Evolutionary conservation across 495 filamentous ascomycete genomes (phyloP), one percentile per base, ranked within the genome.

Genomic region (Penicillium mononematosum): DNA sequence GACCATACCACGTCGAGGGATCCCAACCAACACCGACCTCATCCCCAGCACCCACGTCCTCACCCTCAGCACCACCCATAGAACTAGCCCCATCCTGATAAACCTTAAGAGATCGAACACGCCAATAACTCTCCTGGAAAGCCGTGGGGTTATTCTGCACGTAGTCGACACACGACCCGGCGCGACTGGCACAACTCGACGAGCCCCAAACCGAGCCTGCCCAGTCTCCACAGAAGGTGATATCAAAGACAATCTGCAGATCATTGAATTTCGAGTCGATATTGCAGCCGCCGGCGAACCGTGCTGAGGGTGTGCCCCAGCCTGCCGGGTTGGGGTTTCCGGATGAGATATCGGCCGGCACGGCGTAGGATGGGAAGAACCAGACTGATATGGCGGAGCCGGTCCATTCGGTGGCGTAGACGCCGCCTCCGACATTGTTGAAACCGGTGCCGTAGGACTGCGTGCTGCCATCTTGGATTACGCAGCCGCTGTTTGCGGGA

Each of bases 211-310:
- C 73, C 1, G 57, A 58, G 34, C 83, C 80, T 7, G 85, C 85
- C 78, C 84, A 85, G 53, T 82, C 76, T 4, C 88, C 87, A 63
- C 86, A 90, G 58, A 91, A 80, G 56, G 86, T 82, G 38, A 83
- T 85, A 59, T 89, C 84, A 43, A 86, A 83, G 57, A 89, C 80
- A 57, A 91, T 87, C 63, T 81, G 82, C 66, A 86, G 74, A 53
- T 87, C 79, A 27, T 64, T 73, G 65, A 91, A 90, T 57, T 85
- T 79, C 11, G 68, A 70, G 32, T 75, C 70, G 38, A 90, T 79
- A 58, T 88, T 76, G 66, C 87, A 91, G 38, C 67, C 62, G 31
- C 79, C 80, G 0, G 75, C 71, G 68, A 88, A 90, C 50, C 78
- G 78, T 3, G 84, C 85, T 1, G 75, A 59, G 1, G 88, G 83